phyloP scores from a whole-genome alignment of 805 yeast genomes.

The Candida sonorensis region DNA sequence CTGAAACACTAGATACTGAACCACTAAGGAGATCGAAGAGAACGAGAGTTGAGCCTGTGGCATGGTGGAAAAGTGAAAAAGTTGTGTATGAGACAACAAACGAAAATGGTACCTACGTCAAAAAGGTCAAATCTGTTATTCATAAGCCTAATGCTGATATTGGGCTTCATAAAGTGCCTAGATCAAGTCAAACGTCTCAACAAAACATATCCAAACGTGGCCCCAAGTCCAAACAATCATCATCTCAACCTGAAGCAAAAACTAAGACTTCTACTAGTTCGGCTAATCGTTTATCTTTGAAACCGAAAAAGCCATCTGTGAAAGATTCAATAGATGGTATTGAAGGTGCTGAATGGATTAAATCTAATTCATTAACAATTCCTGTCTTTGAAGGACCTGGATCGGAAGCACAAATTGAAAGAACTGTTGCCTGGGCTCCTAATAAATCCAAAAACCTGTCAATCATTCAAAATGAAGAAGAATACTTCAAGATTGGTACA shows the following conservation, averaged over 20 bases:
- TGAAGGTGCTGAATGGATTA: constrained; percentile 49
- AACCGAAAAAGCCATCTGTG: no score
- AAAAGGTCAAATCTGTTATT: constrained; percentile 52
- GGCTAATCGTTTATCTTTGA: no score
- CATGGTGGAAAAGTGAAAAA: constrained; percentile 79
- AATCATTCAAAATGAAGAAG: constrained; percentile 33
- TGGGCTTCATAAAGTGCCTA: no score
- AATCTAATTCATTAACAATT: constrained; percentile 32
- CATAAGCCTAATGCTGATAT: constrained; percentile 35
- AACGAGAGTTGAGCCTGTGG: constrained; percentile 62
- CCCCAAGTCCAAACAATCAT: no score
- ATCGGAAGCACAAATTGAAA: constrained; percentile 34
- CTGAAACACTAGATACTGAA: no score
- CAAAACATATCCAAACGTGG: no score
- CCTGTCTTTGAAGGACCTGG: constrained; percentile 49
- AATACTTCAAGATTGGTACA: constrained; percentile 55
- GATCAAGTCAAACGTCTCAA: no score
- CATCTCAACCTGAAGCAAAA: not conserved
- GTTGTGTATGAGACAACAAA: constrained; percentile 46
- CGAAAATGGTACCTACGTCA: constrained; percentile 44
- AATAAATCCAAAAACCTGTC: constrained; percentile 41
- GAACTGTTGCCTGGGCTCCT: constrained; percentile 63
- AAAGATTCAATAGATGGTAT: constrained; percentile 10
- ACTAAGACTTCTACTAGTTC: not conserved
- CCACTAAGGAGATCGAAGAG: constrained; percentile 61